phyloP scores from a whole-genome alignment of 306 rosid species.

The Hippophae tibetana region DNA sequence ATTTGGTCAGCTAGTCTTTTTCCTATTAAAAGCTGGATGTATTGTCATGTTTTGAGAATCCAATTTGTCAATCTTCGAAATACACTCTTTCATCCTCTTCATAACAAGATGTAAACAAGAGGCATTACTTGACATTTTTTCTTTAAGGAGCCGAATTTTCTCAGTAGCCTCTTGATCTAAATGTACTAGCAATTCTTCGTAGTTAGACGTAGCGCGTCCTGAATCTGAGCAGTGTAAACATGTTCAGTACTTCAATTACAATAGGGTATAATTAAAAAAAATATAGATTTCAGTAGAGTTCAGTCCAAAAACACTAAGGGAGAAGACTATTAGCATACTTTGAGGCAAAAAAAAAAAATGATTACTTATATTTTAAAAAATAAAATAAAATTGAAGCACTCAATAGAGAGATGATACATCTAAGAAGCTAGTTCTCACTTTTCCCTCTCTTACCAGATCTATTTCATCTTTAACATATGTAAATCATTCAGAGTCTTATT shows the following conservation, averaged over 20 bases:
- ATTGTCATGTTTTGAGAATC: constrained; percentile 42
- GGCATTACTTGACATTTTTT: constrained; percentile 53
- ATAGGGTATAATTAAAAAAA: not conserved
- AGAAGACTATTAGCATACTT: no score
- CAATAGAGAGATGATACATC: no score
- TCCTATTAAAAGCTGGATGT: constrained; percentile 57
- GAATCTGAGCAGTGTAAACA: constrained; percentile 19
- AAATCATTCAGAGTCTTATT: no score
- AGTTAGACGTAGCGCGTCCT: constrained; percentile 24
- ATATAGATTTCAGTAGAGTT: not conserved
- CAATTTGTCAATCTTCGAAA: constrained; percentile 52
- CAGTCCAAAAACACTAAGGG: not conserved
- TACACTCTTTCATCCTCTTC: constrained; percentile 72
- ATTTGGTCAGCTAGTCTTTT: constrained; percentile 30
- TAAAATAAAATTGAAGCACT: no score
- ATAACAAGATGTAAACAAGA: constrained; percentile 44
- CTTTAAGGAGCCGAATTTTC: constrained; percentile 53
- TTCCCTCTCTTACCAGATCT: no score
- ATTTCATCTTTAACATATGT: no score
- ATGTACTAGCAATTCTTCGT: constrained; percentile 12
- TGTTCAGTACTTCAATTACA: constrained; percentile 5
- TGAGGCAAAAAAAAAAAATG: no score
- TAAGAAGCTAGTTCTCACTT: no score
- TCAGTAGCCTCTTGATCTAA: constrained; percentile 42
- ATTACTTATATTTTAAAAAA: no score